Evolutionary conservation across 2,329 filamentous ascomycete genomes (phyloP).

Genomic region (Pseudopithomyces chartarum): DNA sequence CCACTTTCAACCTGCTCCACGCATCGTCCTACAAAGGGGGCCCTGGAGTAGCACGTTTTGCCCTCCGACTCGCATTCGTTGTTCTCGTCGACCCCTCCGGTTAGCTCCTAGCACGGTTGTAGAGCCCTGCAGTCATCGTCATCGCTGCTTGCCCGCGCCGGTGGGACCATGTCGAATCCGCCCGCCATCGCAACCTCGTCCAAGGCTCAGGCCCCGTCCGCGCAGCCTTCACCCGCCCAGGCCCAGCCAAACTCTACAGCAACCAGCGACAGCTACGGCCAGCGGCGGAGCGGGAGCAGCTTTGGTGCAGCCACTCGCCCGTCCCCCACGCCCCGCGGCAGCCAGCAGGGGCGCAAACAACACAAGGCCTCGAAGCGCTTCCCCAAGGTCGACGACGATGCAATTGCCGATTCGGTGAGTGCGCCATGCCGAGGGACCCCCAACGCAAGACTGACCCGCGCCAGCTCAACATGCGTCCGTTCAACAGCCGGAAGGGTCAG

Average conservation of each 20-base stretch:
- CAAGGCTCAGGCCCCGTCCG: constrained; percentile 46
- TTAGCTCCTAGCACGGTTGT: constrained; percentile 13
- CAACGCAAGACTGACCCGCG: constrained; percentile 17
- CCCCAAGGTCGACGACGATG: constrained; percentile 79
- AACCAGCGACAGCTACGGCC: constrained; percentile 49
- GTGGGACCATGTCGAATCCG: constrained; percentile 51
- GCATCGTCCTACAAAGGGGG: neutral
- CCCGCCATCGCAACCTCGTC: constrained; percentile 46
- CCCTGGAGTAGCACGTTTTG: neutral
- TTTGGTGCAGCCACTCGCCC: constrained; percentile 45
- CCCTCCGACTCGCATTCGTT: constrained; percentile 8
- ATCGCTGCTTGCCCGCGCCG: constrained; percentile 33
- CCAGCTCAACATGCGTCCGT: constrained; percentile 66
- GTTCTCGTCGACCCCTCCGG: constrained; percentile 4
- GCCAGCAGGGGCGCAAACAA: constrained; percentile 77
- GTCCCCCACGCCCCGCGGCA: constrained; percentile 67
- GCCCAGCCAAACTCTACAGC: constrained; percentile 51
- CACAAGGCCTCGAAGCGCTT: constrained; percentile 82
- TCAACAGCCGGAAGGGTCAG: constrained; percentile 80
- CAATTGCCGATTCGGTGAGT: constrained; percentile 78
- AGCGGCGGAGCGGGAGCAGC: constrained; percentile 49
- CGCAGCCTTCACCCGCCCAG: constrained; percentile 49
- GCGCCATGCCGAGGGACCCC: neutral
- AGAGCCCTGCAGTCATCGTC: constrained; percentile 17
- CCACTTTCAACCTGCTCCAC: constrained; percentile 12